Evolutionary conservation across 768 basidiomycete species (phyloP).

Genomic region (Mycena latifolia): DNA sequence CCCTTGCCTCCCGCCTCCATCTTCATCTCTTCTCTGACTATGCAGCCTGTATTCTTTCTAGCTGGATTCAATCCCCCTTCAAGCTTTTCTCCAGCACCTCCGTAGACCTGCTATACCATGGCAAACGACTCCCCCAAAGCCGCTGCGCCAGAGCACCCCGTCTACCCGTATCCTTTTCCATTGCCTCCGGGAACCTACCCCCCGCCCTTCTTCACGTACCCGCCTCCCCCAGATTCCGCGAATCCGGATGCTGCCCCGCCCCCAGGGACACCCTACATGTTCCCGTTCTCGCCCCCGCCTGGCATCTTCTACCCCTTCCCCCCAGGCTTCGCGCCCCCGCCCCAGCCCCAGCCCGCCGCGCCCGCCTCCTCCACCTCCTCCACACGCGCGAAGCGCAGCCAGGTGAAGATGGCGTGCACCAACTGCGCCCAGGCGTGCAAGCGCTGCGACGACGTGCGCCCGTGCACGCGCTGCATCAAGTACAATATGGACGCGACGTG

Average conservation of each 20-base stretch:
- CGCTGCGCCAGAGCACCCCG: slow-evolving; percentile 19
- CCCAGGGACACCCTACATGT: slow-evolving; percentile 23
- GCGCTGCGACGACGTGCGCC: slow-evolving; percentile 89
- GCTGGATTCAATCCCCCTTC: not conserved
- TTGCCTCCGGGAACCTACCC: slow-evolving; percentile 23
- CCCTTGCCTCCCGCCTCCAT: slow-evolving; percentile 17
- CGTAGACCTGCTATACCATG: not conserved
- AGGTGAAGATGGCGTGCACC: slow-evolving; percentile 94
- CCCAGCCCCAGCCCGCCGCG: not conserved
- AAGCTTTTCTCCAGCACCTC: slow-evolving; percentile 3
- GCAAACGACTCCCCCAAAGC: slow-evolving; percentile 23
- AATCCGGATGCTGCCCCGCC: slow-evolving; percentile 22
- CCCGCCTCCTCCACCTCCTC: slow-evolving; percentile 40
- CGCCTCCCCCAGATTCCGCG: slow-evolving; percentile 24
- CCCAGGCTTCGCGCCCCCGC: slow-evolving; percentile 9
- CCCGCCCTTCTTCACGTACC: slow-evolving; percentile 30
- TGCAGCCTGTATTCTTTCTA: slow-evolving; percentile 21
- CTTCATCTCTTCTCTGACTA: not conserved
- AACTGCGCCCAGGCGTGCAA: slow-evolving; percentile 92
- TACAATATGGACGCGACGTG: slow-evolving; percentile 86
- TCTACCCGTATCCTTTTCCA: slow-evolving; percentile 26
- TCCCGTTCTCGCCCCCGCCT: slow-evolving; percentile 29
- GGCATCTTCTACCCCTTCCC: slow-evolving; percentile 31
- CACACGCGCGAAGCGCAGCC: slow-evolving; percentile 78
- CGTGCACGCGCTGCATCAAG: slow-evolving; percentile 91